Evolutionary conservation across 257 asterid species (phyloP).

Genomic region (Salvia splendens): DNA sequence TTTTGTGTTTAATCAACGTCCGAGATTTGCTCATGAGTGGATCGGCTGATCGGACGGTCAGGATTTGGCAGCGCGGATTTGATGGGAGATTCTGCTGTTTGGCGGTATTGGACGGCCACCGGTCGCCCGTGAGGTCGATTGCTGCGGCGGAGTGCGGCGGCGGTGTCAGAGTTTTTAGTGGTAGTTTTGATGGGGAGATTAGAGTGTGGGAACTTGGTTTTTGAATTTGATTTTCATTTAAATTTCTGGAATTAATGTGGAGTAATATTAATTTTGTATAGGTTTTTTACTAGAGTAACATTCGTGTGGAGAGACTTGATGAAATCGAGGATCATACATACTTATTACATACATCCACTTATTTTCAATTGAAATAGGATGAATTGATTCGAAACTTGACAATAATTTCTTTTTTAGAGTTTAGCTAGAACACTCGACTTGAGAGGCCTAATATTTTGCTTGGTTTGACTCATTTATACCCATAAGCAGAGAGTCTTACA

Average conservation of each 20-base stretch:
- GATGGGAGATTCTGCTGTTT: slow-evolving; percentile 65
- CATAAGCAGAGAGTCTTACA: too few relatives aligned
- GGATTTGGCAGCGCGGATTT: slow-evolving; percentile 66
- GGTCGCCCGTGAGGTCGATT: slow-evolving; percentile 74
- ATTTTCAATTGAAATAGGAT: too few relatives aligned
- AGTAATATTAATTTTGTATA: background rate
- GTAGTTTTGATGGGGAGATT: slow-evolving; percentile 86
- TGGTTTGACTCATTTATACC: too few relatives aligned
- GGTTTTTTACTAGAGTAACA: background rate
- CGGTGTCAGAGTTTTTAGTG: slow-evolving; percentile 66
- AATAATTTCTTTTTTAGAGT: too few relatives aligned
- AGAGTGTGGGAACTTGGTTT: slow-evolving; percentile 62
- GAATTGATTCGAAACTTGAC: too few relatives aligned
- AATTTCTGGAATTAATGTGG: too few relatives aligned
- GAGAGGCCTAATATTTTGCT: too few relatives aligned
- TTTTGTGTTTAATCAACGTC: slow-evolving; percentile 60
- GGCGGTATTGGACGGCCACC: slow-evolving; percentile 74
- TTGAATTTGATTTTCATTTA: background rate
- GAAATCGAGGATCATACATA: too few relatives aligned
- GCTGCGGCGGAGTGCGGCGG: slow-evolving; percentile 41
- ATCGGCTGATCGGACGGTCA: slow-evolving; percentile 83
- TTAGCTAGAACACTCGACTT: too few relatives aligned
- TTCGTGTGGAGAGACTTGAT: too few relatives aligned
- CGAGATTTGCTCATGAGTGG: slow-evolving; percentile 69
- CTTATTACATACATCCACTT: too few relatives aligned